A percentile compares a stretch with the other conserved stretches of the same genome.
Evolutionary conservation across 441 rosid species (phyloP).

Genomic region (Breynia disticha): DNA sequence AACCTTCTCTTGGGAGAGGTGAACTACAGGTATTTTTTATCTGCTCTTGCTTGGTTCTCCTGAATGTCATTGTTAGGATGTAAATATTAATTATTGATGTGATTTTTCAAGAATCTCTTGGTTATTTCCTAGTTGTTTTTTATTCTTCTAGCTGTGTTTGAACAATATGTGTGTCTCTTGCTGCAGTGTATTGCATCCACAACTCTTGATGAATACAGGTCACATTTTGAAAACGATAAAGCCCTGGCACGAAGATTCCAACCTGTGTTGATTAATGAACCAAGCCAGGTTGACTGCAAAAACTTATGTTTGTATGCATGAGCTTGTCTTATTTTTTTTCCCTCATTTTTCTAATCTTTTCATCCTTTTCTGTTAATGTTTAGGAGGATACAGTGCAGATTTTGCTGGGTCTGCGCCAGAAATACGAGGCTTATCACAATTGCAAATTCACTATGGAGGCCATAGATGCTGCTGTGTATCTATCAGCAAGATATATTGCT

Average conservation of each 20-base stretch:
- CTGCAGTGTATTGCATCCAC: constrained; percentile 94
- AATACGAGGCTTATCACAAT: constrained; percentile 89
- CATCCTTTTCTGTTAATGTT: constrained; percentile 18
- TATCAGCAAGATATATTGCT: constrained; percentile 82
- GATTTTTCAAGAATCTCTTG: no score
- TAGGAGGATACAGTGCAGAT: constrained; percentile 84
- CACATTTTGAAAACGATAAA: constrained; percentile 85
- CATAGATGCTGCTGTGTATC: constrained; percentile 63
- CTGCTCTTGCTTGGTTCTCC: constrained; percentile 2
- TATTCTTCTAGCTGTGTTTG: neutral
- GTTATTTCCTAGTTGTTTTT: no score
- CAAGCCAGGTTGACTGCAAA: constrained; percentile 23
- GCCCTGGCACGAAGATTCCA: constrained; percentile 90
- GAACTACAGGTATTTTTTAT: constrained; percentile 69
- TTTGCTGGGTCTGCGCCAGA: constrained; percentile 72
- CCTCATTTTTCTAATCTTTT: constrained; percentile 9
- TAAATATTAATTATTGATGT: no score
- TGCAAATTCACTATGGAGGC: constrained; percentile 77
- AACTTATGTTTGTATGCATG: neutral
- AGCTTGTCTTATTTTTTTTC: constrained; percentile 12
- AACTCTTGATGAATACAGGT: constrained; percentile 77
- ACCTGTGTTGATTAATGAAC: constrained; percentile 84
- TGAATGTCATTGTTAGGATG: no score
- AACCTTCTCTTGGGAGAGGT: constrained; percentile 97
- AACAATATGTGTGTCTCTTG: neutral